phyloP scores from a whole-genome alignment of 148 eudicot species.

The Rhododendron ovatum region DNA sequence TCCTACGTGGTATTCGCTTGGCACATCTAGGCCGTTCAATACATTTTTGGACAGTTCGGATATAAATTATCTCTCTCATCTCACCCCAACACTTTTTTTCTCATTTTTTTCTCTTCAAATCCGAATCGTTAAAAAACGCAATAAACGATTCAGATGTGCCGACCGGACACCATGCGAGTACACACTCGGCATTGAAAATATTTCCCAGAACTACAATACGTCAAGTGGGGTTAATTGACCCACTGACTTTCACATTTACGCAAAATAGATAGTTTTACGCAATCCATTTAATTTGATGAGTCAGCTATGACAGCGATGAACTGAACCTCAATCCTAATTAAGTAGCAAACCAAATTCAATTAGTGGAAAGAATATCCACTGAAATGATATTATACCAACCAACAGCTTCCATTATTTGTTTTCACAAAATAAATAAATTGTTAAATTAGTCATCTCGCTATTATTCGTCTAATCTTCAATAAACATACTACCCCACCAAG shows the following conservation, averaged over 20 bases:
- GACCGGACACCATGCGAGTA: too few relatives aligned
- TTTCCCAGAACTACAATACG: too few relatives aligned
- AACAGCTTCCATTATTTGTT: neutral
- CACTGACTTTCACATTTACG: too few relatives aligned
- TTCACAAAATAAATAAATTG: neutral
- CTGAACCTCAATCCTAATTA: neutral
- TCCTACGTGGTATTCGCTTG: too few relatives aligned
- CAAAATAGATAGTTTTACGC: neutral
- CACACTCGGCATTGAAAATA: too few relatives aligned
- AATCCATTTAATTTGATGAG: neutral
- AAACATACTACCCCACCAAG: neutral
- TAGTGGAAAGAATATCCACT: neutral
- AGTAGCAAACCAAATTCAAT: neutral
- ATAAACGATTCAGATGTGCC: rapidly evolving
- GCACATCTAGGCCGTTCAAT: too few relatives aligned
- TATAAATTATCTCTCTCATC: too few relatives aligned
- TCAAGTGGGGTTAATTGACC: too few relatives aligned
- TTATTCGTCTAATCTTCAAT: neutral
- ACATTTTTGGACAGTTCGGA: too few relatives aligned
- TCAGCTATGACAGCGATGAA: neutral
- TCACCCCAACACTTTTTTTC: too few relatives aligned
- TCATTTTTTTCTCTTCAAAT: too few relatives aligned
- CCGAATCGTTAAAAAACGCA: too few relatives aligned
- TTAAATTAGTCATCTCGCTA: neutral
- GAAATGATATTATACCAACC: neutral